Evolutionary conservation across 805 yeast species (phyloP), one percentile per base, ranked within the genome.

Genomic region (Teunomyces pallodes): DNA sequence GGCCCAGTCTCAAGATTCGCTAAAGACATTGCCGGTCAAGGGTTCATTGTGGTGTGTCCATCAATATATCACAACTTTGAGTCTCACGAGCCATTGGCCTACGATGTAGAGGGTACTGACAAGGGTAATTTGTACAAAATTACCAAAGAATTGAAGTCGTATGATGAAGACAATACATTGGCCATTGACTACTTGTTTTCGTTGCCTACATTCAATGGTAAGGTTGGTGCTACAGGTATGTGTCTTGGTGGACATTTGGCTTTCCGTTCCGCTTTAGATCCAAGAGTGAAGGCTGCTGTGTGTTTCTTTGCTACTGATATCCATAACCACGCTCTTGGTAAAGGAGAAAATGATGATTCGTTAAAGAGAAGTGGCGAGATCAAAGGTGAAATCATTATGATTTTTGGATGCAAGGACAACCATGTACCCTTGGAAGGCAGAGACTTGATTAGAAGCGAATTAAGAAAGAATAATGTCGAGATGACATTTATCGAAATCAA

Each of bases 241-340:
- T 87, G 95, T 63, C 77, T 87, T 32, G 94, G 94, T 16, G 95
- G 94, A 1, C 94, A 87, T 61, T 70, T 86, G 57, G 92, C 94
- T 1, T 85, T 77, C 68, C 73, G 95, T 54, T 75, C 83, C 2
- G 82, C 84, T 2, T 71, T 86, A 54, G 89, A 86, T 58, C 70
- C 75, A 32, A 67, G 89, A 48, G 81, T 87, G 40, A 69, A 71
- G 9, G 89, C 91, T 13, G 77, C 84, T 9, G 86, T 86, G 14
- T 82, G 90, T 52, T 87, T 86, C 67, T 87, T 87, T 69, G 87
- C 90, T 10, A 87, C 95, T 5, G 94, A 87, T 58, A 83, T 87
- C 59, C 94, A 87, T 61, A 74, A 74, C 50, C 83, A 77, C 57
- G 77, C 84, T 6, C 66, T 87, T 44, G 94, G 90, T 10, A 72